Percentiles rank a stretch among this genome's conserved stretches.
These are phyloP conservation scores for Suillus weaverae DNA, from an alignment of 768 basidiomycete species.

Conservation along the genomic window DNA sequence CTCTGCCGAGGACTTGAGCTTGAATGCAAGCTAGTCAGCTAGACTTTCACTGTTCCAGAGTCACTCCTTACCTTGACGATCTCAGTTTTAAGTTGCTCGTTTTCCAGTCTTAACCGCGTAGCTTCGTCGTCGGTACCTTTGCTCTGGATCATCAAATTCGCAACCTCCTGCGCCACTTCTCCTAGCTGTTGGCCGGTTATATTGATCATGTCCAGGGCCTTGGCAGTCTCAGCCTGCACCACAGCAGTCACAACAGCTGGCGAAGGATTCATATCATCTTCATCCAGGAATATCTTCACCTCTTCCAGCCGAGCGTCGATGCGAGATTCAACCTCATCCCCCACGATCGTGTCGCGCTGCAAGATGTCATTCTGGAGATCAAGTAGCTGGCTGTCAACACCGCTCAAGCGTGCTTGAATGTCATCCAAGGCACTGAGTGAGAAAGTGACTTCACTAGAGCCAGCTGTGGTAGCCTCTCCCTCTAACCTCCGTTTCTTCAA, in stretches of 20 bases:
- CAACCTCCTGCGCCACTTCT: slow-evolving; percentile 31
- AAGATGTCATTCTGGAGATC: slow-evolving; percentile 38
- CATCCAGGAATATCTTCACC: slow-evolving; percentile 20
- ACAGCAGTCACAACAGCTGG: slow-evolving; percentile 25
- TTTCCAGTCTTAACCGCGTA: slow-evolving; percentile 26
- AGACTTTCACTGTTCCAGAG: not conserved
- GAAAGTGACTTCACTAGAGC: not conserved
- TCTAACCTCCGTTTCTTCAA: slow-evolving; percentile 21
- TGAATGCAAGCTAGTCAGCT: slow-evolving; percentile 15
- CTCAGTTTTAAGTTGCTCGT: slow-evolving; percentile 24
- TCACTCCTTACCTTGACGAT: slow-evolving; percentile 26
- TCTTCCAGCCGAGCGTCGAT: slow-evolving; percentile 31
- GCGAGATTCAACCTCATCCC: slow-evolving; percentile 30
- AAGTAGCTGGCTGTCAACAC: slow-evolving; percentile 28
- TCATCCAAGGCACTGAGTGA: slow-evolving; percentile 23
- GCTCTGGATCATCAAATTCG: slow-evolving; percentile 31
- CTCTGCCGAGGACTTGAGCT: slow-evolving; percentile 16
- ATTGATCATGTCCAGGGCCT: not conserved
- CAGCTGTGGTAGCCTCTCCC: slow-evolving; percentile 3
- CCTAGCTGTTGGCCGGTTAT: slow-evolving; percentile 32
- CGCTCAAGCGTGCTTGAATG: slow-evolving; percentile 29
- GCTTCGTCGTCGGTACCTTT: slow-evolving; percentile 24
- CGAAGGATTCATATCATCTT: slow-evolving; percentile 17
- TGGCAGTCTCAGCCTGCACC: slow-evolving; percentile 17
- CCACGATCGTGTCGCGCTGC: slow-evolving; percentile 33